Conservation (phyloP, 805 yeast genomes). For the Metschnikowia lochheadii region DNA sequence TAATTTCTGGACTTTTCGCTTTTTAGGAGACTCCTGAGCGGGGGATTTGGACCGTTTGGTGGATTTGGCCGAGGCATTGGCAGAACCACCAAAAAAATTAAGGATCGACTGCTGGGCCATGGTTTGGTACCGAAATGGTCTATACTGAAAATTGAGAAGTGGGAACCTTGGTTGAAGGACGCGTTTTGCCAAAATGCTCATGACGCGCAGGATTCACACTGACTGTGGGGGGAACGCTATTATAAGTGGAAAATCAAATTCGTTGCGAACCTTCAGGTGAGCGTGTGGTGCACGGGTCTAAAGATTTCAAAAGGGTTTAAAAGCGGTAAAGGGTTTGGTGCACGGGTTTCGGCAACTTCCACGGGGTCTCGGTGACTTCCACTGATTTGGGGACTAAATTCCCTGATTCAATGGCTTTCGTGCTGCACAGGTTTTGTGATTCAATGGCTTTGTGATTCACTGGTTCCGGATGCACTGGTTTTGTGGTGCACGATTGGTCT, state of each 20-base stretch:
- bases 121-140: neutral
- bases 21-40: neutral
- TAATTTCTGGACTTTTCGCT: neutral
- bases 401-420: too few relatives aligned
- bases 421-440: neutral
- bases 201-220: neutral
- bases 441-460: neutral
- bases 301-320: neutral
- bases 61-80: conserved; percentile 1
- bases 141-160: neutral
- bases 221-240: neutral
- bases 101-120: conserved; percentile 19
- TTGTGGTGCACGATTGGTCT: too few relatives aligned
- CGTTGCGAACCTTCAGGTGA: too few relatives aligned
- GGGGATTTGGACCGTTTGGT: neutral
- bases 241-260: too few relatives aligned
- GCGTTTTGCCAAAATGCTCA: conserved; percentile 2
- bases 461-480: too few relatives aligned
- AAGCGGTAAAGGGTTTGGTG: neutral
- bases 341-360: neutral
- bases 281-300: too few relatives aligned
- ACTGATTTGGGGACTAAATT: neutral
- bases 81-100: conserved; percentile 14
- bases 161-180: neutral
- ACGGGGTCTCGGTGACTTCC: neutral